phyloP scores from a whole-genome alignment of 2,329 filamentous ascomycete species.

The Phyllosticta citrichinensis region DNA sequence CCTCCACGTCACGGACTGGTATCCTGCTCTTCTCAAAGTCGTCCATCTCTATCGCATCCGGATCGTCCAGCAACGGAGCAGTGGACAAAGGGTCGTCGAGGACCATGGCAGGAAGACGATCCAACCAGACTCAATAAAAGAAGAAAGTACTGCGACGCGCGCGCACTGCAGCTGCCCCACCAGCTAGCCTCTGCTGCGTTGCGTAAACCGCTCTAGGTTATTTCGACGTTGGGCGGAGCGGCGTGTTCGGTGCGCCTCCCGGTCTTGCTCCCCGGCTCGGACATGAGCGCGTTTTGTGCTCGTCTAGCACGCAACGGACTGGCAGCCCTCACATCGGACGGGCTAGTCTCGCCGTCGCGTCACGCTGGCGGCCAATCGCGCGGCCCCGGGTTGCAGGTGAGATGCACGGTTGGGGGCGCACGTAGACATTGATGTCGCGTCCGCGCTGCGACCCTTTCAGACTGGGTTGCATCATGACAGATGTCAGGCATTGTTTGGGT shows the following conservation, averaged over 20 bases:
- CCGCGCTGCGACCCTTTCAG: background rate
- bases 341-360: background rate
- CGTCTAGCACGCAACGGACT: background rate
- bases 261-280: background rate
- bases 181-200: background rate
- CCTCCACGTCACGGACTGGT: conserved; percentile 1
- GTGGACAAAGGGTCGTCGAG: background rate
- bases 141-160: background rate
- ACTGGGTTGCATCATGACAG: background rate
- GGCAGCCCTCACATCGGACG: background rate
- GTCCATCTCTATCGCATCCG: background rate
- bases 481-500: background rate
- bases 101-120: background rate
- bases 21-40: background rate
- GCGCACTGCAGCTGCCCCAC: background rate
- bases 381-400: background rate
- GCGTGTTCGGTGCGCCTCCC: background rate
- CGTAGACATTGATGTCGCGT: background rate
- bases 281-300: background rate
- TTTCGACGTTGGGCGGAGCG: background rate
- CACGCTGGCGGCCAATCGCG: background rate
- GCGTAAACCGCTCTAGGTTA: background rate
- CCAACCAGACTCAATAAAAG: background rate
- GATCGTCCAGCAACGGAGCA: background rate
- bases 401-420: background rate